A percentile compares a stretch with the other conserved stretches of the same genome.
Evolutionary conservation across 768 basidiomycete genomes (phyloP).

Genomic region (Amanita thiersii): DNA sequence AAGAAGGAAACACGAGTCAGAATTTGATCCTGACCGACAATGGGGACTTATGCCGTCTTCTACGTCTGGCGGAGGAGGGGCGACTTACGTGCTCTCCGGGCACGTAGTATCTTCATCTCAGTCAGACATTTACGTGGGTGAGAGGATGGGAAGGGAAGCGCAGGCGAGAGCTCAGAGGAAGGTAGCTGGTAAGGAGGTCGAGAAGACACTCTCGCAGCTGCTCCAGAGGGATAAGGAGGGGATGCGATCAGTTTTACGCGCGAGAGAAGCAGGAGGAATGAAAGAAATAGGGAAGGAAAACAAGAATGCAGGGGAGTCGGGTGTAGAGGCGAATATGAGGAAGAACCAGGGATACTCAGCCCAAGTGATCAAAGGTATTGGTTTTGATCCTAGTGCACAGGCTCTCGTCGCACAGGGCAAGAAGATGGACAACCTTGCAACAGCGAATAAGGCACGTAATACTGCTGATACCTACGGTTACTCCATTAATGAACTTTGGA

Average conservation of each 20-base stretch:
- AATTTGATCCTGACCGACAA: conserved; percentile 62
- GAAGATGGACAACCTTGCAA: conserved; percentile 24
- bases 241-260: conserved; percentile 53
- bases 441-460: conserved; percentile 47
- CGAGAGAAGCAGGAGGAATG: conserved; percentile 35
- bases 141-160: conserved; percentile 72
- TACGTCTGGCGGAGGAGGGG: conserved; percentile 19
- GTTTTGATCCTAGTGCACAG: conserved; percentile 71
- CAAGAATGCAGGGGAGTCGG: conserved; percentile 12
- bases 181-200: conserved; percentile 48
- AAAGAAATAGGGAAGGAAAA: conserved; percentile 14
- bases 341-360: conserved; percentile 41
- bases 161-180: conserved; percentile 70
- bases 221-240: conserved; percentile 61
- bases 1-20: conserved; percentile 30
- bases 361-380: conserved; percentile 58
- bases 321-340: conserved; percentile 10
- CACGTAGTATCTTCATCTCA: conserved; percentile 42
- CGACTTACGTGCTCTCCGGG: conserved; percentile 79
- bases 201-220: conserved; percentile 50
- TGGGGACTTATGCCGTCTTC: conserved; percentile 65
- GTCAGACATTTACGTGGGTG: conserved; percentile 46
- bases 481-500: conserved; percentile 2
- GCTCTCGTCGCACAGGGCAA: conserved; percentile 25
- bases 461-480: background rate